A percentile compares a stretch with the other conserved stretches of the same genome.
Conservation (phyloP, 345 rosid genomes). For the Moricandia moricandioides region DNA sequence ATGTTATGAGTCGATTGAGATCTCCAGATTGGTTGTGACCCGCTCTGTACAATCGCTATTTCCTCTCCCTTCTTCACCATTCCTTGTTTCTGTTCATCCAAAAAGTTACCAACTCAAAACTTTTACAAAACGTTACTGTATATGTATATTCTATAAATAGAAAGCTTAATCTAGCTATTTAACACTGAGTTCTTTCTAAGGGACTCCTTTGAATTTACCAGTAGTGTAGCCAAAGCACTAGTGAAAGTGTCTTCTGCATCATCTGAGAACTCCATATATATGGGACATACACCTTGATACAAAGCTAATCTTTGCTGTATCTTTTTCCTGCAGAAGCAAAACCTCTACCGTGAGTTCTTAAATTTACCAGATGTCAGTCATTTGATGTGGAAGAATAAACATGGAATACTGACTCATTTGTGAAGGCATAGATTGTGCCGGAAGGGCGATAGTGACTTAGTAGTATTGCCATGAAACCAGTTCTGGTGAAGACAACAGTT, state of each 20-base stretch:
- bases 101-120: slow-evolving; percentile 5
- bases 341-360: slow-evolving; percentile 15
- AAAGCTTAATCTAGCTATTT: not conserved
- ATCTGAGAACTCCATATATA: slow-evolving; percentile 84
- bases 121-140: not conserved
- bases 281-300: slow-evolving; percentile 94
- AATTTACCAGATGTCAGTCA: slow-evolving; percentile 3
- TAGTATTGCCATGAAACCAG: slow-evolving; percentile 92
- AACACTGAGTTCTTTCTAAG: not conserved
- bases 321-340: slow-evolving; percentile 58
- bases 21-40: slow-evolving; percentile 92
- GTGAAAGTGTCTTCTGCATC: slow-evolving; percentile 91
- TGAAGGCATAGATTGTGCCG: slow-evolving; percentile 67
- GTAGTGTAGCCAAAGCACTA: slow-evolving; percentile 65
- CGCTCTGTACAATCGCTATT: slow-evolving; percentile 89
- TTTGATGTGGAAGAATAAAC: not conserved
- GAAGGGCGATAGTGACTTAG: slow-evolving; percentile 95
- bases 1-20: slow-evolving; percentile 93
- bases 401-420: slow-evolving; percentile 68
- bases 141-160: not conserved
- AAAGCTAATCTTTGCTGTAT: slow-evolving; percentile 85
- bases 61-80: slow-evolving; percentile 97
- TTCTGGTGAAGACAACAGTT: slow-evolving; percentile 92
- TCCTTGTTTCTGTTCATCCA: slow-evolving; percentile 70
- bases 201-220: slow-evolving; percentile 43